Evolutionary conservation across 2,329 filamentous ascomycete species (phyloP), one percentile per base, ranked within the genome.

Genomic region (Stachybotrys elegans): DNA sequence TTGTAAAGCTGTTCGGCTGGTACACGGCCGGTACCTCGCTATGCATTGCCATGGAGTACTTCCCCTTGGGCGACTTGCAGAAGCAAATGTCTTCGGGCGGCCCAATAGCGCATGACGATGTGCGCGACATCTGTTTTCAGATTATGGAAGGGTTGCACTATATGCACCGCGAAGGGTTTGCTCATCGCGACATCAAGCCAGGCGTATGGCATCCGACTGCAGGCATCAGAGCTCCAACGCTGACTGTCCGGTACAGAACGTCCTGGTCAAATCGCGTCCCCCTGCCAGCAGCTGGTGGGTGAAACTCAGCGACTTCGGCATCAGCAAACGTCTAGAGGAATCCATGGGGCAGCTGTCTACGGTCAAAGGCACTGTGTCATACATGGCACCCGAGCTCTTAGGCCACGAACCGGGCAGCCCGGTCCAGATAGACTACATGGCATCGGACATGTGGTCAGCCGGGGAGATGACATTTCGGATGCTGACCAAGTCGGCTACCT

Each of bases 21-120:
- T 58, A 54, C 37, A 45, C 50, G 13, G 29, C 21, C 4, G 19
- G 38, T 3, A 34, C 45, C 2, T 44, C 27, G 6, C 39, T 57
- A 4, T 54, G 43, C 37, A 57, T 59, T 31, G 48, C 54, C 11
- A 58, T 57, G 57, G 53, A 58, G 40, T 57, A 54, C 38, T 41
- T 51, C 20, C 49, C 50, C 13, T 19, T 43, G 6, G 56, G 57
- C 0, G 54, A 57, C 20, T 42, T 59, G 17, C 41, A 49, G 31
- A 40, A 29, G 1, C 48, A 58, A 29, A 39, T 58, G 12, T 6
- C 11, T 16, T 25, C 44, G 1, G 9, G 21, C 20, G 22, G 32
- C 14, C 43, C 36, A 5, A 29, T 58, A 5, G 17, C 49, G 13
- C 52, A 57, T 23, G 32, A 42, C 6, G 44, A 58, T 21, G 48